phyloP scores from a whole-genome alignment of 2,329 filamentous ascomycete genomes.

The Cordyceps farinosa region DNA sequence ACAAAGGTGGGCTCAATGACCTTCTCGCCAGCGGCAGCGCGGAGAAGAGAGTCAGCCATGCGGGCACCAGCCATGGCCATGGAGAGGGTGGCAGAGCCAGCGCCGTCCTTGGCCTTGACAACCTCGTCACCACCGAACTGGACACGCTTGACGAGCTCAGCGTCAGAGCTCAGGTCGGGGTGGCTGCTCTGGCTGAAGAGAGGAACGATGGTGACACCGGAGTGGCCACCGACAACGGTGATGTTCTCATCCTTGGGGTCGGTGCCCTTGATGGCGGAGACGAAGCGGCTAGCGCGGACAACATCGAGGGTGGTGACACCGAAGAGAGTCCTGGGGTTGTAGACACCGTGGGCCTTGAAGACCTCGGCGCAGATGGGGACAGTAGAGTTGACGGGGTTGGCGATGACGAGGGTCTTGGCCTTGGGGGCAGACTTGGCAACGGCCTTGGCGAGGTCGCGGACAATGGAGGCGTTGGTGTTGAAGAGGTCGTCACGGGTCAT shows the following conservation, averaged over 20 bases:
- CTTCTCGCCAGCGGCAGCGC: slow-evolving; percentile 89
- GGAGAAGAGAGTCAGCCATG: slow-evolving; percentile 87
- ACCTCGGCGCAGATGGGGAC: slow-evolving; percentile 97
- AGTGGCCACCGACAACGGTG: slow-evolving; percentile 95
- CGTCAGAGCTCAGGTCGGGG: slow-evolving; percentile 74
- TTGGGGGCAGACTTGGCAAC: slow-evolving; percentile 83
- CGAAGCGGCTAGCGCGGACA: slow-evolving; percentile 96
- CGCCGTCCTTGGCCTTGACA: slow-evolving; percentile 97
- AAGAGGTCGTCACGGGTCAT: slow-evolving; percentile 99
- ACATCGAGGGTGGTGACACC: slow-evolving; percentile 99
- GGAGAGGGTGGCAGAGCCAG: slow-evolving; percentile 93
- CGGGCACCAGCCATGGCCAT: slow-evolving; percentile 94
- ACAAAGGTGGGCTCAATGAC: slow-evolving; percentile 96
- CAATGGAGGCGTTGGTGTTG: slow-evolving; percentile 99
- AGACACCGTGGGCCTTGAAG: slow-evolving; percentile 92
- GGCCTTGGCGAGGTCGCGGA: slow-evolving; percentile 96
- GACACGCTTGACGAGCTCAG: slow-evolving; percentile 84
- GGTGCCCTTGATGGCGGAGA: slow-evolving; percentile 86
- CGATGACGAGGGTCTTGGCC: slow-evolving; percentile 94
- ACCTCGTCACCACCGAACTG: slow-evolving; percentile 99
- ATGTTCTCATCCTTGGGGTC: slow-evolving; percentile 92
- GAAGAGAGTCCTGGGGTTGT: slow-evolving; percentile 99
- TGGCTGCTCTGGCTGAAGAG: slow-evolving; percentile 93
- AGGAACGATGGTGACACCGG: slow-evolving; percentile 95
- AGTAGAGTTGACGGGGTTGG: slow-evolving; percentile 99